Percentiles rank a stretch among this genome's conserved stretches.
Evolutionary conservation across 1,284 basidiomycete genomes (phyloP).

Genomic region (Ganoderma multipileum): DNA sequence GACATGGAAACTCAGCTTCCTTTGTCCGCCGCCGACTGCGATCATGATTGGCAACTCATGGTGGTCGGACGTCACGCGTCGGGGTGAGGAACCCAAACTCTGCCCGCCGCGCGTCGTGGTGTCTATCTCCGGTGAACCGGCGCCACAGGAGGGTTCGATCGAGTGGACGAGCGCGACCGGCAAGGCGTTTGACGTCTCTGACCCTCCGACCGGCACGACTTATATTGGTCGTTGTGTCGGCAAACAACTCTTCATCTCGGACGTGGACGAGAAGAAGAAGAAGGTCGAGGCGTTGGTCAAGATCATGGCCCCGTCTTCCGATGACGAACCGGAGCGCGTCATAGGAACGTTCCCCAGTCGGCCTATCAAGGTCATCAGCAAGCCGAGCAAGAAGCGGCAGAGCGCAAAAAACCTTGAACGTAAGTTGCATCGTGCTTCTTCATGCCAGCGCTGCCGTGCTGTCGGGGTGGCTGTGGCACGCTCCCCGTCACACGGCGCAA

Average conservation of each 20-base stretch:
- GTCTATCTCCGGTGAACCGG: slow-evolving; percentile 90
- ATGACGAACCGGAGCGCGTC: slow-evolving; percentile 79
- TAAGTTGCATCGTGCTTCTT: slow-evolving; percentile 51
- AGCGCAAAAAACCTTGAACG: slow-evolving; percentile 92
- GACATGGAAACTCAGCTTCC: slow-evolving; percentile 61
- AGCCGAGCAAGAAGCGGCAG: slow-evolving; percentile 95
- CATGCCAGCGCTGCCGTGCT: slow-evolving; percentile 15
- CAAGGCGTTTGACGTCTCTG: slow-evolving; percentile 82
- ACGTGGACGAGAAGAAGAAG: slow-evolving; percentile 90
- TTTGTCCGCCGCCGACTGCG: slow-evolving; percentile 95
- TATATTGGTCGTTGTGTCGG: slow-evolving; percentile 89
- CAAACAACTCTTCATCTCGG: slow-evolving; percentile 90
- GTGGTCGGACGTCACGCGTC: slow-evolving; percentile 83
- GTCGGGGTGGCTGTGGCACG: slow-evolving; percentile 21
- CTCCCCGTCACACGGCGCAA: slow-evolving; percentile 8
- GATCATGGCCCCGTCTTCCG: slow-evolving; percentile 83
- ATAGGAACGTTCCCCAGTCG: slow-evolving; percentile 89
- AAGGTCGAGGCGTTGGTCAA: slow-evolving; percentile 91
- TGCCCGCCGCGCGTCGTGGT: slow-evolving; percentile 87
- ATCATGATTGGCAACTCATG: slow-evolving; percentile 95
- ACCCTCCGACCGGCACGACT: slow-evolving; percentile 80
- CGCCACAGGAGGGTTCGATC: slow-evolving; percentile 81
- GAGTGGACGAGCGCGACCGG: slow-evolving; percentile 87
- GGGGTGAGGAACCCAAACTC: slow-evolving; percentile 76
- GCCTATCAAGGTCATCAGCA: slow-evolving; percentile 97